Conservation (phyloP, 2,329 filamentous ascomycete species). For the Paecilomyces formosus region DNA sequence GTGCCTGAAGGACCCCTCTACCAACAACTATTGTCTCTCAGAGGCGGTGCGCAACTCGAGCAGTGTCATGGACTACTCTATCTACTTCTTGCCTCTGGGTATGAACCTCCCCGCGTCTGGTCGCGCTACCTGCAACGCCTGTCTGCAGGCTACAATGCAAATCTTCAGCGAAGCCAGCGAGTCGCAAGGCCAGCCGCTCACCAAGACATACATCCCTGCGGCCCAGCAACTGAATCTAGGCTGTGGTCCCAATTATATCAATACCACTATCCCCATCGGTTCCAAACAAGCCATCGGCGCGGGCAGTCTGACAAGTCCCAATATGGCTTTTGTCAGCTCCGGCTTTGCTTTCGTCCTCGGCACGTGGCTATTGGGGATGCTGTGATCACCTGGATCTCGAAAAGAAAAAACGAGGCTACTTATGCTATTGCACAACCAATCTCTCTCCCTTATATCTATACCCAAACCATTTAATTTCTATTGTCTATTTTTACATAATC, state of each 20-base stretch:
- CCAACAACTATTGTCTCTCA: slow-evolving; percentile 68
- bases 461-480: not conserved
- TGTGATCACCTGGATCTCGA: not conserved
- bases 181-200: slow-evolving; percentile 59
- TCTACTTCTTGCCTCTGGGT: slow-evolving; percentile 82
- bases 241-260: slow-evolving; percentile 51
- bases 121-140: slow-evolving; percentile 67
- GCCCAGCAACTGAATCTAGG: slow-evolving; percentile 64
- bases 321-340: not conserved
- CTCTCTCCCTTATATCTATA: not conserved
- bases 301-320: not conserved
- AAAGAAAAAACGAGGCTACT: not conserved
- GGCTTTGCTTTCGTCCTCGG: not conserved
- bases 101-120: slow-evolving; percentile 58
- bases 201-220: slow-evolving; percentile 60
- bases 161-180: slow-evolving; percentile 65
- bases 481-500: not conserved
- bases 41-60: slow-evolving; percentile 72
- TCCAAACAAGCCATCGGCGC: slow-evolving; percentile 5
- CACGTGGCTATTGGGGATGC: not conserved
- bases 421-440: not conserved
- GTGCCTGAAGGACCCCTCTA: slow-evolving; percentile 63
- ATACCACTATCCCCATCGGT: slow-evolving; percentile 35
- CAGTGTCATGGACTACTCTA: slow-evolving; percentile 63
- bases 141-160: slow-evolving; percentile 72